Conservation (phyloP, 75 land plant species). For the Picea sitchensis region DNA sequence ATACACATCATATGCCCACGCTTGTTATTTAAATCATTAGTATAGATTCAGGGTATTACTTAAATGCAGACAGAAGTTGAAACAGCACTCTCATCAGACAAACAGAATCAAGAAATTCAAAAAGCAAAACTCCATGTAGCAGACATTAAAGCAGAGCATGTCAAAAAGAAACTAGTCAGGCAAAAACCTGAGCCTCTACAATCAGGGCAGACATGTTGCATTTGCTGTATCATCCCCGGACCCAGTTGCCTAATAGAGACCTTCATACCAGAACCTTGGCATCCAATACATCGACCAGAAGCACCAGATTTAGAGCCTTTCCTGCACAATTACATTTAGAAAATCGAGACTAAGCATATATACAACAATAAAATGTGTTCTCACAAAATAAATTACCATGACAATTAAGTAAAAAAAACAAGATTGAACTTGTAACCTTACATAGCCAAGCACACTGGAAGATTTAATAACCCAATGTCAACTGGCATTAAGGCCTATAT, state of each 20-base stretch:
- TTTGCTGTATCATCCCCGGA: slow-evolving; percentile 88
- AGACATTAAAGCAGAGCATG: background rate
- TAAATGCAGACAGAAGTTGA: no score
- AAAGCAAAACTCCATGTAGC: background rate
- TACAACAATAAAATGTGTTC: no score
- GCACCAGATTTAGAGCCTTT: slow-evolving; percentile 91
- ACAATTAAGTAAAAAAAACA: no score
- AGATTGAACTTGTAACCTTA: no score
- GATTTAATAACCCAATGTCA: no score
- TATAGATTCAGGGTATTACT: no score
- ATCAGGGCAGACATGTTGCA: slow-evolving; percentile 81
- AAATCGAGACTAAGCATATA: background rate
- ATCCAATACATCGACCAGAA: slow-evolving; percentile 57
- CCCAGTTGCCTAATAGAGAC: slow-evolving; percentile 75
- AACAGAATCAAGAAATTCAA: background rate
- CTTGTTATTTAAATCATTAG: background rate
- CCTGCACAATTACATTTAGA: slow-evolving; percentile 28
- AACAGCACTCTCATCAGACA: no score
- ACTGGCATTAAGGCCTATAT: no score
- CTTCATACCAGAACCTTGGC: slow-evolving; percentile 81
- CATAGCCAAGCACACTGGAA: no score
- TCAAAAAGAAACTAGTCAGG: background rate
- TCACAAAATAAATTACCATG: no score
- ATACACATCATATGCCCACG: no score
- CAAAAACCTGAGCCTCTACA: slow-evolving; percentile 69